These are phyloP conservation scores for Ceratobasidium sp. DNA, from an alignment of 1,284 basidiomycete genomes.

Conservation along the genomic window DNA sequence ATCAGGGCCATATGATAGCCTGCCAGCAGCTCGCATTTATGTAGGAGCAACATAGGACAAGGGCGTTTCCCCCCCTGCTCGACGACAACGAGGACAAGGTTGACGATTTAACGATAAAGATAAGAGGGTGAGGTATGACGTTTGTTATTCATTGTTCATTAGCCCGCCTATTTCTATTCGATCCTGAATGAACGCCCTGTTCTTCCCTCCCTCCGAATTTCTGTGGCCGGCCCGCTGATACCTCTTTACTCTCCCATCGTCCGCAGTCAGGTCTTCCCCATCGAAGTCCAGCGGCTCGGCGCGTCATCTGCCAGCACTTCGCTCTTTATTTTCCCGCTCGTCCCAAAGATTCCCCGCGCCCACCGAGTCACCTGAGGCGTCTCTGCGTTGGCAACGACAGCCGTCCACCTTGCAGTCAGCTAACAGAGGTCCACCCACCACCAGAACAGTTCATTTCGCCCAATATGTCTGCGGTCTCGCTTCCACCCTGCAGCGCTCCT, in stretches of 20 bases:
- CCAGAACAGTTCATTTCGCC: constrained; percentile 12
- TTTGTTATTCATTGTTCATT: background rate
- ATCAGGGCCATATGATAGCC: background rate
- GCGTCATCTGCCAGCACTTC: constrained; percentile 17
- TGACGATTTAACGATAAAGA: background rate
- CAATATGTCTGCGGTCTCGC: constrained; percentile 33
- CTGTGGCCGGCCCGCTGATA: constrained; percentile 22
- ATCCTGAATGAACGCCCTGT: constrained; percentile 28
- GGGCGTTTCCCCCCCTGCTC: constrained; percentile 11
- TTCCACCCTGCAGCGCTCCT: constrained; percentile 23
- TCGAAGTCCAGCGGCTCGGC: background rate
- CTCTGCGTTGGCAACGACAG: constrained; percentile 7
- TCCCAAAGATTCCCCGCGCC: constrained; percentile 37
- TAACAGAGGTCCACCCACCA: background rate
- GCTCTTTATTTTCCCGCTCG: constrained; percentile 34
- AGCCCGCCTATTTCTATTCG: background rate
- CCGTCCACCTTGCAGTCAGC: background rate
- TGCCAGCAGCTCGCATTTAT: background rate
- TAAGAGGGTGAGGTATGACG: constrained; percentile 9
- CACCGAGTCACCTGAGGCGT: constrained; percentile 17
- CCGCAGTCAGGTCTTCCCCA: constrained; percentile 28
- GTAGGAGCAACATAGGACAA: background rate
- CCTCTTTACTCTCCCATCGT: background rate
- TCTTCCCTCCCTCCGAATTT: constrained; percentile 22
- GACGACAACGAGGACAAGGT: background rate